Base-by-base conservation (phyloP, 148 eudicot genomes). In the Nepenthes mirabilis region DNA sequence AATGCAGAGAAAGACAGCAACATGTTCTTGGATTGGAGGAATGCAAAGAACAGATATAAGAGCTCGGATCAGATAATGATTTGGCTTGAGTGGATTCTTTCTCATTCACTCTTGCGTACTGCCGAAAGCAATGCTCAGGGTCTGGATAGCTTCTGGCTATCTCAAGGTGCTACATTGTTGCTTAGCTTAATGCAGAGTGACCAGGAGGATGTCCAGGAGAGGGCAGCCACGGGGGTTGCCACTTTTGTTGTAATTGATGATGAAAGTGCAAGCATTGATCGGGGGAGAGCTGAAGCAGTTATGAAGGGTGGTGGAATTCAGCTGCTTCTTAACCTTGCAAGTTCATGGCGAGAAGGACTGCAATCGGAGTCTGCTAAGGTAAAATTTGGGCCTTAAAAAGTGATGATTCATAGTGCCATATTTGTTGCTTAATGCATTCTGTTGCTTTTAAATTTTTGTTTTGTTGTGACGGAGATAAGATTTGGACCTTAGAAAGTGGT, bases 301-400 rank as follows among this genome's bases (percentile, higher is more conserved):
- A 82, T 93, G 95, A 65, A 65, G 61, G 89, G 81, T 68, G 97
- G 91, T 51, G 99, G 99, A 43, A 82, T 93, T 72, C 74, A 82
- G 36, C 85, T 89, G 57, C 95, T 93, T 47, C 83, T 93, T 61
- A 69, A 77, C 14, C 91, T 86, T 50, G 95, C 99, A 9, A 69
- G 76, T 65, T 89, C 99, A 34, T 89, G 95, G 91, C 74, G 87
- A 37, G 99, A 93, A 71, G 97, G 99, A 60, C 78, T 93, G 74
- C 99, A 93, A 62, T 78, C 95, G 36, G 97, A 89, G 71, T 83
- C 99, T 52, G 90, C 99, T 54, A 93, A 89, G 91, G 99, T 93
- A 62, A 73, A 11, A 58, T 51, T 40, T 65, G 23, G 23, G 23
- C 23, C 62, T 43, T 48, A n/a, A 37, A 36, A 2, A 43, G 10